Evolutionary conservation across 768 basidiomycete genomes (phyloP), one percentile per base, ranked within the genome.

Genomic region (Amanita phalloides): DNA sequence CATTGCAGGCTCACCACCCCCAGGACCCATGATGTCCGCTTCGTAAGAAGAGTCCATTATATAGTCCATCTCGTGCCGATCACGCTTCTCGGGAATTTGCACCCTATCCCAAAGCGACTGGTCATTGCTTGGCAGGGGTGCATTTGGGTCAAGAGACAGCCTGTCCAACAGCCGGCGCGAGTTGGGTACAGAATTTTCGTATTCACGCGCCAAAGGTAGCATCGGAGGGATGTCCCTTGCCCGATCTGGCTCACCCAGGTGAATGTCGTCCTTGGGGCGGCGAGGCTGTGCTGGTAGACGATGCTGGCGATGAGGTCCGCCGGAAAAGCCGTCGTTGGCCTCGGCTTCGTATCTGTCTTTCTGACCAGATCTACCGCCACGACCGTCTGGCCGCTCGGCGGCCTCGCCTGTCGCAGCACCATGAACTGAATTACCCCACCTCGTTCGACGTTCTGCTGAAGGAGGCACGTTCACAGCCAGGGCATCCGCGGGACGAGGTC

Each of bases 51-150:
- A 33, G 33, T 64, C 63, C 51, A 52, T 23, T 36, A 33, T 23
- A 32, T 43, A 39, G 49, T 61, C 17, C 25, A 48, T 11, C 30
- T 45, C 48, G n/a, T 69, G 67, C 28, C 64, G 61, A 53, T 69
- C 69, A 53, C 72, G 60, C 57, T 74, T 74, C 28, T 68, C 62
- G 7, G 71, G 71, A 21, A 72, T 62, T 42, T 64, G 60, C 2
- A 72, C 64, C 48, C 72, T 60, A 39, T 72, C 71, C 25, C 67
- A 45, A 25, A 48, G 38, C 21, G 53, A 35, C 36, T 21, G 51
- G 6, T 51, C 50, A 20, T 45, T 43, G 14, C 4, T 41, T 7
- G 20, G 42, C 26, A 25, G 9, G 6, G 45, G 43, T 10, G 32
- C 32, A 32, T 32, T 32, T 11, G 33, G 14, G 11, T 45, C 51